These are phyloP conservation scores for Cynara cardunculus DNA, from an alignment of 129 eudicot species.

Conservation along the genomic window DNA sequence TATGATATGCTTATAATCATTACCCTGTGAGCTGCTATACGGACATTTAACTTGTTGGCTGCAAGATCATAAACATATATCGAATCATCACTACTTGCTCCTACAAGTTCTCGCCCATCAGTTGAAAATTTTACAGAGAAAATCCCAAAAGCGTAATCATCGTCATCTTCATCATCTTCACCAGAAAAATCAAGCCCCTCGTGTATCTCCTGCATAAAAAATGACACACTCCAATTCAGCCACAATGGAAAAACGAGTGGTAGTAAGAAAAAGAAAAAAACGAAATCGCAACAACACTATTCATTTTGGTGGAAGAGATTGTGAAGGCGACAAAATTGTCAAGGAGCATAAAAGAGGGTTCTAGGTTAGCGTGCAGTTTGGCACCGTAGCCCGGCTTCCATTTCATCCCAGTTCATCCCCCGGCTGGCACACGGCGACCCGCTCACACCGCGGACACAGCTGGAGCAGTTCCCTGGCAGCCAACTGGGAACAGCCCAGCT, in stretches of 20 bases:
- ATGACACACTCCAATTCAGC: neutral
- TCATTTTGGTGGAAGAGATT: neutral
- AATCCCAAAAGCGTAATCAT: conserved; percentile 62
- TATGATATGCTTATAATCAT: neutral
- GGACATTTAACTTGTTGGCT: conserved; percentile 53
- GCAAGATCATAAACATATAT: conserved; percentile 84
- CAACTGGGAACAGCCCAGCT: no score
- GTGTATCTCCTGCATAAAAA: conserved; percentile 71
- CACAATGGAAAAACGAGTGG: neutral
- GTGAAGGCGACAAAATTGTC: no score
- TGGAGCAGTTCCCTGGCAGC: no score
- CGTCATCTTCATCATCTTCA: conserved; percentile 33
- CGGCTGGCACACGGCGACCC: no score
- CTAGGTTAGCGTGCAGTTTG: no score
- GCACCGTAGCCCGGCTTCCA: no score
- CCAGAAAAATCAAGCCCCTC: conserved; percentile 79
- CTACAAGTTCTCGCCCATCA: conserved; percentile 91
- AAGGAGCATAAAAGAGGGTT: no score
- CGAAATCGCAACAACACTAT: neutral
- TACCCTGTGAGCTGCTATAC: conserved; percentile 81
- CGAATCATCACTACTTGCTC: conserved; percentile 67
- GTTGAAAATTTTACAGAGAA: conserved; percentile 87
- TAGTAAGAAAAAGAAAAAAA: neutral
- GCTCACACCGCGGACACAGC: no score
- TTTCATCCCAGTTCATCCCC: no score